phyloP scores from a whole-genome alignment of 2,329 filamentous ascomycete species.

The Neurospora sp. region DNA sequence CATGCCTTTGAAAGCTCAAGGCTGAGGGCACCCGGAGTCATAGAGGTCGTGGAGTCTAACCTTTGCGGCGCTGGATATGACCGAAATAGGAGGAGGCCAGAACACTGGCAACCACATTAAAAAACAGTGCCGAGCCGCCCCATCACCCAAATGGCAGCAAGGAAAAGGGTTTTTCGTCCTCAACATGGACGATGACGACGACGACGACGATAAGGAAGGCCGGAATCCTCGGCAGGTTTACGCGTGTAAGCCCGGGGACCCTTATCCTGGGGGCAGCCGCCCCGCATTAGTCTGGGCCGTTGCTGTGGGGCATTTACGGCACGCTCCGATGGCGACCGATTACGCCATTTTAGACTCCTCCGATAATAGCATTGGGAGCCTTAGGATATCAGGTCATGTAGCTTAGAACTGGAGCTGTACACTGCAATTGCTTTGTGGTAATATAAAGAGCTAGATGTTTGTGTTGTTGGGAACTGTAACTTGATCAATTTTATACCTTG shows the following conservation, averaged over 20 bases:
- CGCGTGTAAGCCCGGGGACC: background rate
- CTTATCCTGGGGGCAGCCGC: background rate
- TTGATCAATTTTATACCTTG: background rate
- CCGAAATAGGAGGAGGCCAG: background rate
- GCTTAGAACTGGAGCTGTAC: background rate
- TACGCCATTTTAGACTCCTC: conserved; percentile 22
- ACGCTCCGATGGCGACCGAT: conserved; percentile 23
- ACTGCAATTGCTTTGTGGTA: background rate
- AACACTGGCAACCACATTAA: background rate
- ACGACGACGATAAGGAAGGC: background rate
- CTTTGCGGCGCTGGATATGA: conserved; percentile 11
- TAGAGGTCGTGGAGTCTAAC: background rate
- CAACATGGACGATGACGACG: background rate
- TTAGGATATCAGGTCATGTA: background rate
- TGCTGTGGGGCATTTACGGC: conserved; percentile 8
- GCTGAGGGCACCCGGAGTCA: background rate
- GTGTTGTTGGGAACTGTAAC: background rate
- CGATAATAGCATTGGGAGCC: background rate
- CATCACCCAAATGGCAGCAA: background rate
- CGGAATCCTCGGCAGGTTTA: background rate
- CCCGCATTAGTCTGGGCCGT: background rate
- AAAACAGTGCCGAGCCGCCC: background rate
- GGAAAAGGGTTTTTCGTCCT: background rate
- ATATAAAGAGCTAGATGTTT: background rate
- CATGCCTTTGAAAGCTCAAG: background rate